Conservation (phyloP, 2,329 filamentous ascomycete species). For the Colletotrichum destructivum region DNA sequence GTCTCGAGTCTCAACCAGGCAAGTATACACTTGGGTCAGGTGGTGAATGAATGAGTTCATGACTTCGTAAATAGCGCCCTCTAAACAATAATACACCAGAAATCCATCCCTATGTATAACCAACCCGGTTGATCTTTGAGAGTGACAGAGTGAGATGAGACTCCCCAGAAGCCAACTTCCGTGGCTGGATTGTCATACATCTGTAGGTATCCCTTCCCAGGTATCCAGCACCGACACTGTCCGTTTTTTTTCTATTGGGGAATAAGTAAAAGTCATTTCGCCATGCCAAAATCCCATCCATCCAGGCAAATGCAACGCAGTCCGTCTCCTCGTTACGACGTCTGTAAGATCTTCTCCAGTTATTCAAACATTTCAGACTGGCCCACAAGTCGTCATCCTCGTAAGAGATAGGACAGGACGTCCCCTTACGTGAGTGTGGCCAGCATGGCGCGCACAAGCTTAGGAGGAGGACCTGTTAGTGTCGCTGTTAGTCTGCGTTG, state of each 20-base stretch:
- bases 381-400: not conserved
- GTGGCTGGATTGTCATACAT: not conserved
- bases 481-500: conserved; percentile 45
- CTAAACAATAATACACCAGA: not conserved
- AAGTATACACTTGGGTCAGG: not conserved
- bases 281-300: conserved; percentile 8
- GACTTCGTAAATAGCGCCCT: conserved; percentile 20
- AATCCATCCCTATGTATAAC: not conserved
- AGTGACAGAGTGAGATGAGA: not conserved
- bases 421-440: conserved; percentile 74
- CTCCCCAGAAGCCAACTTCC: not conserved
- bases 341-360: conserved; percentile 31
- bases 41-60: conserved; percentile 2
- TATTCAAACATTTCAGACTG: conserved; percentile 12
- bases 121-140: not conserved
- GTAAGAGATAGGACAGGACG: not conserved
- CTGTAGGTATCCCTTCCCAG: not conserved
- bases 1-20: no score
- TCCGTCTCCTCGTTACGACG: conserved; percentile 12
- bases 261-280: conserved; percentile 25
- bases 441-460: conserved; percentile 78
- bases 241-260: conserved; percentile 41
- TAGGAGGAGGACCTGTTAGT: conserved; percentile 72
- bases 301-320: conserved; percentile 16
- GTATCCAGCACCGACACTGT: not conserved